Conservation (phyloP, 331 rosid genomes). For the Quercus phellos region DNA sequence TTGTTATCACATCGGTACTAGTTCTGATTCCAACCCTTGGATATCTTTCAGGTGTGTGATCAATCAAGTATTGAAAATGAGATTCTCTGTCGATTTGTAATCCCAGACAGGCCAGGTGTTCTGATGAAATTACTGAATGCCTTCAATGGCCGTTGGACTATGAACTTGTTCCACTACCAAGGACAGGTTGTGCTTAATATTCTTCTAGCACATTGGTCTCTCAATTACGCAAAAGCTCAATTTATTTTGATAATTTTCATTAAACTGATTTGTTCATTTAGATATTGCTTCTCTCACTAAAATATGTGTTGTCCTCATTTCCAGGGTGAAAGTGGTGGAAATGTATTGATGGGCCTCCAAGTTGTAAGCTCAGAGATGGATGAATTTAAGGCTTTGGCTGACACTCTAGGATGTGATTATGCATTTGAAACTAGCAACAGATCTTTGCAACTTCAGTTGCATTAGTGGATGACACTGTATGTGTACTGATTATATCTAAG, state of each 20-base stretch:
- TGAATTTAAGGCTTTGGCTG: neutral
- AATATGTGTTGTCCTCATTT: neutral
- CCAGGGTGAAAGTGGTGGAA: neutral
- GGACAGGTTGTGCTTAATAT: neutral
- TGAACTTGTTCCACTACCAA: neutral
- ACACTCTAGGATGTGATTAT: neutral
- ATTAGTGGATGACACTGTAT: neutral
- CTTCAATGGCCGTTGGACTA: neutral
- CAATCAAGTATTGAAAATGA: neutral
- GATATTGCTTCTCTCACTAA: neutral
- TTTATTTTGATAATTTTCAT: neutral
- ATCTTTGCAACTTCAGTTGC: neutral
- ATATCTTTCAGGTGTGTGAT: neutral
- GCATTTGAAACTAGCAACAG: neutral
- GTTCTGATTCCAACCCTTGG: too few species aligned
- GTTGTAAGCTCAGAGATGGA: neutral
- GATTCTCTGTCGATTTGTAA: neutral
- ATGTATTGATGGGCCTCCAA: neutral
- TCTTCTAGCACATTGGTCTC: neutral
- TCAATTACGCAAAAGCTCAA: neutral
- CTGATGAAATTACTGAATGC: slow-evolving; percentile 1
- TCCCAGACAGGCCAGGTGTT: neutral
- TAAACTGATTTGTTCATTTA: neutral
- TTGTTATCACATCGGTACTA: too few species aligned
- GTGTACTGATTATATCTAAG: neutral